These are phyloP conservation scores for Salix exigua DNA, from an alignment of 345 rosid genomes.

Conservation along the genomic window DNA sequence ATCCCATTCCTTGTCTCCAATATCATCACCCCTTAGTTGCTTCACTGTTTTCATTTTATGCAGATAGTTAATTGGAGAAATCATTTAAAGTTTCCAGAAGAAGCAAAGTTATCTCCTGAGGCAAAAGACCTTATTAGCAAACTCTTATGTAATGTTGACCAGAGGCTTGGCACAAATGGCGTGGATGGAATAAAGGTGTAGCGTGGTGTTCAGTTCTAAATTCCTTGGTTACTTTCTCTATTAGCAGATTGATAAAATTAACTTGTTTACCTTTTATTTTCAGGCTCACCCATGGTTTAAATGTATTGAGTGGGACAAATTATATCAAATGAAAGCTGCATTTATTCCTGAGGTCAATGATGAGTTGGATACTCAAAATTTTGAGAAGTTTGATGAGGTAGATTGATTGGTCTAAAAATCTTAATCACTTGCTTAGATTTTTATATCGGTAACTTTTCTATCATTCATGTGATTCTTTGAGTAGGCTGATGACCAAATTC, in stretches of 20 bases:
- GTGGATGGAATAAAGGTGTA: constrained; percentile 58
- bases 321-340: constrained; percentile 59
- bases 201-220: constrained; percentile 14
- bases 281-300: constrained; percentile 64
- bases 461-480: neutral
- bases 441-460: neutral
- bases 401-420: neutral
- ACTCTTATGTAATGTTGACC: constrained; percentile 61
- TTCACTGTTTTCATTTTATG: constrained; percentile 8
- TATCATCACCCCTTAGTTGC: neutral
- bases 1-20: neutral
- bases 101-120: constrained; percentile 54
- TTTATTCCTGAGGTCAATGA: constrained; percentile 58
- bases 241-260: neutral
- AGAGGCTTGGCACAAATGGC: constrained; percentile 65
- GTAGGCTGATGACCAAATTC: constrained; percentile 28
- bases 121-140: constrained; percentile 58
- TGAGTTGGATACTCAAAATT: constrained; percentile 63
- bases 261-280: neutral
- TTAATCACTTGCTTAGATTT: neutral
- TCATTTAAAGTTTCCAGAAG: constrained; percentile 60
- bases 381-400: constrained; percentile 73
- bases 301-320: constrained; percentile 54
- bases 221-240: neutral
- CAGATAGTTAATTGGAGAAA: constrained; percentile 72